These are phyloP conservation scores for Plenodomus lindquistii DNA, from an alignment of 2,329 filamentous ascomycete genomes.

Conservation along the genomic window DNA sequence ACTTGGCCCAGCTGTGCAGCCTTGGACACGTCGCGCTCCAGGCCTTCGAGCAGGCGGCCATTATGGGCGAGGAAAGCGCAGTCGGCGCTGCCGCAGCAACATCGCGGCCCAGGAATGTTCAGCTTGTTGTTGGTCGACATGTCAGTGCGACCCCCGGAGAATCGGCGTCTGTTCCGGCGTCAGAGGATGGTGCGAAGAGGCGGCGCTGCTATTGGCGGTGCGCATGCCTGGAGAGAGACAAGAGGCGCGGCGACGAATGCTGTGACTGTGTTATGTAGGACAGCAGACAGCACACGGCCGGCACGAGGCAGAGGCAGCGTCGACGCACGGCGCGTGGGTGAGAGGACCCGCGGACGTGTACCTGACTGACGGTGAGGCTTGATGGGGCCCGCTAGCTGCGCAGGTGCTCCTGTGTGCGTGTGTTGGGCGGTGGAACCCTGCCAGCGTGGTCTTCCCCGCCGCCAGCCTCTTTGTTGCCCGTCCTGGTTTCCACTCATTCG, in stretches of 20 bases:
- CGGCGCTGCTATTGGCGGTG: slow-evolving; percentile 9
- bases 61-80: slow-evolving; percentile 84
- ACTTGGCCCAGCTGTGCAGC: slow-evolving; percentile 92
- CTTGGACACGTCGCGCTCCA: slow-evolving; percentile 85
- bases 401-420: slow-evolving; percentile 1
- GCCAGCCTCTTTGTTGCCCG: slow-evolving; percentile 14
- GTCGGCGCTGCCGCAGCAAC: slow-evolving; percentile 83
- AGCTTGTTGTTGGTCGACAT: slow-evolving; percentile 24
- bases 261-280: slow-evolving; percentile 2
- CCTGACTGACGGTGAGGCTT: slow-evolving; percentile 12
- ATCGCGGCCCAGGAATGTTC: slow-evolving; percentile 50
- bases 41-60: slow-evolving; percentile 72
- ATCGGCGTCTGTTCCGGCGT: not conserved
- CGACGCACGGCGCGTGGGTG: slow-evolving; percentile 4
- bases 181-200: slow-evolving; percentile 3
- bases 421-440: not conserved
- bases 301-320: not conserved
- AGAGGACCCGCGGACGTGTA: not conserved
- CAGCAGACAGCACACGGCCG: not conserved
- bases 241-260: slow-evolving; percentile 1
- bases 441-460: not conserved
- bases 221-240: slow-evolving; percentile 21
- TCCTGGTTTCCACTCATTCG: slow-evolving; percentile 6
- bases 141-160: slow-evolving; percentile 6
- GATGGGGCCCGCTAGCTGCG: slow-evolving; percentile 3